Conservation (phyloP, 1,284 basidiomycete species). For the Cryptococcus hybrid region DNA sequence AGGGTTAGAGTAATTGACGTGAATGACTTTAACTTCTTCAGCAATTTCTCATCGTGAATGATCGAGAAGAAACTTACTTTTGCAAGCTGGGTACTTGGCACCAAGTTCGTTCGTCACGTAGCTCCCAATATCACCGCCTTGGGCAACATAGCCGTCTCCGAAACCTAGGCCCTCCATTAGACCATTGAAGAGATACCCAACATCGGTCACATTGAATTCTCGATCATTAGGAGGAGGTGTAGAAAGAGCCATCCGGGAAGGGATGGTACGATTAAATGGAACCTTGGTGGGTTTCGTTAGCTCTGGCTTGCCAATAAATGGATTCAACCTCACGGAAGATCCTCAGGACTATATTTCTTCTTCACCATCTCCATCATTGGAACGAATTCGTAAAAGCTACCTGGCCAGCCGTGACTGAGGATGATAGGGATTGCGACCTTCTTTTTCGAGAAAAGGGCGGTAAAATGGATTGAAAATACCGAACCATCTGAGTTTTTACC, state of each 20-base stretch:
- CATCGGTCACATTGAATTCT: constrained; percentile 34
- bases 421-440: constrained; percentile 40
- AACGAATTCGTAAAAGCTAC: constrained; percentile 39
- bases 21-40: not conserved
- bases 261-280: constrained; percentile 36
- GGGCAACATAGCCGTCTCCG: constrained; percentile 36
- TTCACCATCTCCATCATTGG: constrained; percentile 31
- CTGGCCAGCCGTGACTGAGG: constrained; percentile 48
- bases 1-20: not conserved
- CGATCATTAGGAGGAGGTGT: constrained; percentile 36
- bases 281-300: constrained; percentile 2
- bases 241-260: constrained; percentile 43
- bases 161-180: constrained; percentile 49
- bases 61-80: constrained; percentile 2
- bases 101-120: constrained; percentile 26
- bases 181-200: constrained; percentile 34
- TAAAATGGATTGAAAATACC: constrained; percentile 39
- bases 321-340: constrained; percentile 27
- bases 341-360: constrained; percentile 26
- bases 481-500: constrained; percentile 27
- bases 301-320: not conserved
- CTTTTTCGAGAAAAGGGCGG: constrained; percentile 31
- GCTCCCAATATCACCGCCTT: constrained; percentile 47
- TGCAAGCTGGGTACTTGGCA: constrained; percentile 23
- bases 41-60: no score